Percentiles rank a stretch among this genome's conserved stretches.
Evolutionary conservation across 495 filamentous ascomycete species (phyloP).

Genomic region (Tuber indicum): DNA sequence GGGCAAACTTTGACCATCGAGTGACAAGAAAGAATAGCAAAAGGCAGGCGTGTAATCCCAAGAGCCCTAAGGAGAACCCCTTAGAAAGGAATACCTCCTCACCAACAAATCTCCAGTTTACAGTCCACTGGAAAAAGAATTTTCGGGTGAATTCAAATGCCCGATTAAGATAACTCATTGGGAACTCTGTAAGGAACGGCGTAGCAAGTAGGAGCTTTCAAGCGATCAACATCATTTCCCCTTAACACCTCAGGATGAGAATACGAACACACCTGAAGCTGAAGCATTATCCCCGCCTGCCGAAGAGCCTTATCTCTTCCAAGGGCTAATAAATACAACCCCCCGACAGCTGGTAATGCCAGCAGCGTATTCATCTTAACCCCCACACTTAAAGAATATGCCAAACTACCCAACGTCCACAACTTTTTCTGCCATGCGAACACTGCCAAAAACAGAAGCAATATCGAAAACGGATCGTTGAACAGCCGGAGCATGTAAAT

Average conservation of each 20-base stretch:
- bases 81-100: conserved; percentile 75
- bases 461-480: conserved; percentile 83
- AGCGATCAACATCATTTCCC: conserved; percentile 36
- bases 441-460: conserved; percentile 74
- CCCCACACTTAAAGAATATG: conserved; percentile 72
- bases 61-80: conserved; percentile 60
- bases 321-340: conserved; percentile 63
- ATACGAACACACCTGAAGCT: conserved; percentile 57
- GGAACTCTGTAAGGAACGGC: conserved; percentile 65
- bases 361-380: conserved; percentile 91
- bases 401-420: conserved; percentile 64
- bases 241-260: conserved; percentile 7
- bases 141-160: conserved; percentile 85
- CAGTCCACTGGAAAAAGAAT: conserved; percentile 96
- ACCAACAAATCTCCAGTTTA: conserved; percentile 91
- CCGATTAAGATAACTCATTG: conserved; percentile 63
- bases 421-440: conserved; percentile 63
- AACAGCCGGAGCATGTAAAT: conserved; percentile 88
- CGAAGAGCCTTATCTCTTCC: conserved; percentile 57
- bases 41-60: conserved; percentile 61
- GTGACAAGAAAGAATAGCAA: conserved; percentile 56
- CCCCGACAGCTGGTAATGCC: conserved; percentile 67
- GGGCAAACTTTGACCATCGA: conserved; percentile 47
- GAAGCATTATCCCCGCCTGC: conserved; percentile 62
- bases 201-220: conserved; percentile 54